Evolutionary conservation across 176 grass and related monocot species (phyloP).

Genomic region (Hordeum marinum): DNA sequence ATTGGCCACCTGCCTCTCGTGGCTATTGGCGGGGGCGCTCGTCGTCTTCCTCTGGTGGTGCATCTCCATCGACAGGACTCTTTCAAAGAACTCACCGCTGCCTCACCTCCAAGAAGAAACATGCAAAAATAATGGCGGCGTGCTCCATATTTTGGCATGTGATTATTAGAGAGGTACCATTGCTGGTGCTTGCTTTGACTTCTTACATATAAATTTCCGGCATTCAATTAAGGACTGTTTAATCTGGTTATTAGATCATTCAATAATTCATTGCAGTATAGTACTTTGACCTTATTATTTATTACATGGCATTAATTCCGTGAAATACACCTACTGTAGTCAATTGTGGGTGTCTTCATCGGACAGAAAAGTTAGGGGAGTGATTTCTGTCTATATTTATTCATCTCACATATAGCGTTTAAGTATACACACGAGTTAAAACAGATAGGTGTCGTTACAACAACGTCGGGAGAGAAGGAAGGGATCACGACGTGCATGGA

Average conservation of each 20-base stretch:
- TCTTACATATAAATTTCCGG: not conserved
- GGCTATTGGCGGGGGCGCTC: not conserved
- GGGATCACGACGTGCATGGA: too few species aligned
- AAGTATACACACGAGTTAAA: too few species aligned
- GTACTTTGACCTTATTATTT: not conserved
- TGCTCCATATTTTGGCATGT: not conserved
- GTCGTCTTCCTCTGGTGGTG: not conserved
- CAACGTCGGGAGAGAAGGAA: too few species aligned
- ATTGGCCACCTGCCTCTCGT: not conserved
- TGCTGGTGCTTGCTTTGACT: not conserved
- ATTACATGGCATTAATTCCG: too few species aligned
- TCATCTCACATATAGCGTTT: too few species aligned
- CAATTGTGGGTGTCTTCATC: too few species aligned
- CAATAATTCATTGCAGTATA: not conserved
- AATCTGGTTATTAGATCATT: not conserved
- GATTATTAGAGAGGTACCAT: not conserved
- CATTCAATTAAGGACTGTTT: not conserved
- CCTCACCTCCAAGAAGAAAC: not conserved
- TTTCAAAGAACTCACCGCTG: not conserved
- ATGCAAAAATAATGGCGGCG: not conserved
- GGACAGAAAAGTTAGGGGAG: too few species aligned
- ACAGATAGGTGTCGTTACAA: too few species aligned
- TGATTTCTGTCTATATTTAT: too few species aligned
- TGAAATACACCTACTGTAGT: too few species aligned
- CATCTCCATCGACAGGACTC: not conserved